Evolutionary conservation across 768 basidiomycete genomes (phyloP), one percentile per base, ranked within the genome.

Genomic region (Phylloporus sp.): DNA sequence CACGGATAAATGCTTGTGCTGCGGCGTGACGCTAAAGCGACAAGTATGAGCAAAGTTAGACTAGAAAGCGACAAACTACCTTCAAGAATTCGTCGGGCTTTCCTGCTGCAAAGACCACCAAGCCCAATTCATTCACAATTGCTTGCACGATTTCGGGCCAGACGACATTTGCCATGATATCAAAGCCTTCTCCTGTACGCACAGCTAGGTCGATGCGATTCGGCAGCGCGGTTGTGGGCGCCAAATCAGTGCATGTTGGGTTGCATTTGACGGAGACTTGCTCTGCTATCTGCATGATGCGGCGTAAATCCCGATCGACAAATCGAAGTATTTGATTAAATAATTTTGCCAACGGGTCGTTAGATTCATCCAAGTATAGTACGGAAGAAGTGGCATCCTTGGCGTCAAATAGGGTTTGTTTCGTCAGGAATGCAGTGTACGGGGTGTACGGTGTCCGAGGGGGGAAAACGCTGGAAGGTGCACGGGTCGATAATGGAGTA

Each of bases 71-170:
- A 47, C 12, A 62, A 12, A 78, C 48, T 52, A 94, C 95, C 75
- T 85, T 86, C 47, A 91, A 82, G 67, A 98, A 91, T 49, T 95
- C 91, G 46, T 87, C 83, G 11, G 97, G 93, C 49, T 87, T 80
- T 13, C 97, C 97, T 3, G 86, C 88, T n/a, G 95, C 84, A 67
- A 98, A 99, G 2, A 98, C 80, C 8, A 83, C 70, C 20, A 70
- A 71, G 1, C 95, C 95, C 38, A 98, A 72, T 63, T 95, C 91
- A 53, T 86, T 84, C 77, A 90, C 85, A 43, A 99, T 81, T 0
- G 89, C 80, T 36, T 76, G 73, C 2, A 84, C 88, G 18, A 95
- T 70, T 69, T 95, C 92, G 10, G 85, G 85, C 89, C 93, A 95
- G 5, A 98, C 74, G 9, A 95, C 88, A 59, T 90, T 87, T 0